Percentiles rank a stretch among this genome's conserved stretches.
Evolutionary conservation across 2,329 filamentous ascomycete species (phyloP).

Genomic region (Leptographium flavum): DNA sequence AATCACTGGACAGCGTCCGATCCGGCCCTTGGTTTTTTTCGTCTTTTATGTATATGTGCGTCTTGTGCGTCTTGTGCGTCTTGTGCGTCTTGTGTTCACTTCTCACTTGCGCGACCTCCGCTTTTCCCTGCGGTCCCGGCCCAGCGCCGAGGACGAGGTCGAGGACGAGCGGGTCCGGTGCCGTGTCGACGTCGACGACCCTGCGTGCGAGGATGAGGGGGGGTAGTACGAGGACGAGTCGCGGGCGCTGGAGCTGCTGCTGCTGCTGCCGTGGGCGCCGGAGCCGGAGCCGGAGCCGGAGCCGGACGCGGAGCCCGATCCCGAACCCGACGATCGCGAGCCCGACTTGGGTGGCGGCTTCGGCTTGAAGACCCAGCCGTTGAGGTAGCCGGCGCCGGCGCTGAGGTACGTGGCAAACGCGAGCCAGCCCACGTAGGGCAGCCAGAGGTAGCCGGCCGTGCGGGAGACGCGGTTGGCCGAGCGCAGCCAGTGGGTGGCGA

Average conservation of each 20-base stretch:
- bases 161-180: not conserved
- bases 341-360: not conserved
- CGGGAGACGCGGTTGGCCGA: constrained; percentile 44
- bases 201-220: not conserved
- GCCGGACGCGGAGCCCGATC: not conserved
- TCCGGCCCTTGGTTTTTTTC: not conserved
- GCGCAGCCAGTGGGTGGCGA: constrained; percentile 58
- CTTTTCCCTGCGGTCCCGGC: not conserved
- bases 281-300: not conserved
- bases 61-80: not conserved
- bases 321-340: too few relatives aligned
- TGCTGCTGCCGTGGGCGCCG: not conserved
- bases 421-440: constrained; percentile 77
- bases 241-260: too few relatives aligned
- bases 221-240: not conserved
- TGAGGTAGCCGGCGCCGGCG: constrained; percentile 52
- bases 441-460: constrained; percentile 54
- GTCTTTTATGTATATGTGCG: not conserved
- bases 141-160: not conserved
- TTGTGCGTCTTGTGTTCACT: not conserved
- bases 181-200: not conserved
- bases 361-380: constrained; percentile 45
- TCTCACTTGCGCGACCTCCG: not conserved
- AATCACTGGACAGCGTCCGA: not conserved
- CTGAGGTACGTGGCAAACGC: constrained; percentile 78